These are phyloP conservation scores for Mortierella sp. DNA, from an alignment of 371 early-diverging fungal genomes.

Conservation along the genomic window DNA sequence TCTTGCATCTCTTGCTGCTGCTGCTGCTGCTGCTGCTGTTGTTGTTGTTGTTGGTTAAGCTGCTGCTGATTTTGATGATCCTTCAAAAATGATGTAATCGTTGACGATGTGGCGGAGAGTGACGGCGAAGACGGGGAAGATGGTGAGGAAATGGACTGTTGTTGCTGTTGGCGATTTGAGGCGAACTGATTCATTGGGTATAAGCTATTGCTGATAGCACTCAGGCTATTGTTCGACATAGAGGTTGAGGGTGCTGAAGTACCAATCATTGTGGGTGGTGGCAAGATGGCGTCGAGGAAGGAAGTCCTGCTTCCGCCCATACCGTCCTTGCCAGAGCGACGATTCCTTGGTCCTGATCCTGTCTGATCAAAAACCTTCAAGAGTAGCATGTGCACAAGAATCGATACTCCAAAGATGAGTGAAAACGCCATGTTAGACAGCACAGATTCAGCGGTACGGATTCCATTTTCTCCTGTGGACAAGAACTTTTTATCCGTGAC, in stretches of 20 bases:
- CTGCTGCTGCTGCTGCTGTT: slow-evolving; percentile 27
- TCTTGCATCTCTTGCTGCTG: slow-evolving; percentile 42
- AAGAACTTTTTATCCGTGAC: slow-evolving; percentile 42
- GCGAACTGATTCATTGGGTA: slow-evolving; percentile 23
- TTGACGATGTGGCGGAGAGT: slow-evolving; percentile 39
- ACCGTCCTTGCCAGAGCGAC: background rate
- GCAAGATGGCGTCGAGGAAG: slow-evolving; percentile 29
- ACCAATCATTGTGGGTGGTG: slow-evolving; percentile 32
- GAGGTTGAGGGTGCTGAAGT: slow-evolving; percentile 28
- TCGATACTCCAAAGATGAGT: slow-evolving; percentile 47
- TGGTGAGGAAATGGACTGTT: slow-evolving; percentile 34
- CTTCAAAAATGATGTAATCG: slow-evolving; percentile 3
- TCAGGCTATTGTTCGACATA: slow-evolving; percentile 40
- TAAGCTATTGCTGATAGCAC: slow-evolving; percentile 10
- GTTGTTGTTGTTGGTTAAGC: slow-evolving; percentile 21
- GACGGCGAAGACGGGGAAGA: slow-evolving; percentile 46
- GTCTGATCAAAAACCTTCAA: slow-evolving; percentile 44
- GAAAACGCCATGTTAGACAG: slow-evolving; percentile 50
- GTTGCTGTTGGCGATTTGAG: slow-evolving; percentile 8
- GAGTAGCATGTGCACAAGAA: slow-evolving; percentile 49
- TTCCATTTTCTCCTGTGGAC: slow-evolving; percentile 26
- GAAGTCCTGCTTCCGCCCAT: slow-evolving; percentile 12
- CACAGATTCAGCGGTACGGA: slow-evolving; percentile 36
- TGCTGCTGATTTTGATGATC: slow-evolving; percentile 18
- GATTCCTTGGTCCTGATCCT: slow-evolving; percentile 13